Conservation (phyloP, 1,284 basidiomycete species). For the Takashimella tepidaria region DNA sequence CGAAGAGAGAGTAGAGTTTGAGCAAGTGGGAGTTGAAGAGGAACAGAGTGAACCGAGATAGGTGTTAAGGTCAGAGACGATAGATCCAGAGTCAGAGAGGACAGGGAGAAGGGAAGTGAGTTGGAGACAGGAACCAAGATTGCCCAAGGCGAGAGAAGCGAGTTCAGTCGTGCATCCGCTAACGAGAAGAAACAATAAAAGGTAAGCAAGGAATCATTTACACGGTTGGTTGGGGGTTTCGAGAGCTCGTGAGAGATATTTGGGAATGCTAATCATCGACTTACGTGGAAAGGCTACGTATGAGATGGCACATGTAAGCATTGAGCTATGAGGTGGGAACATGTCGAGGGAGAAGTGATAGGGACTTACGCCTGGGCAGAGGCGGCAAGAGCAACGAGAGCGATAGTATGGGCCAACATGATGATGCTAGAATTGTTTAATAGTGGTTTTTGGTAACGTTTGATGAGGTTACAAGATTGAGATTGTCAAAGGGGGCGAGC, state of each 20-base stretch:
- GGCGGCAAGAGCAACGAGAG: not conserved
- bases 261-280: not conserved
- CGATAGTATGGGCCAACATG: not conserved
- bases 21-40: slow-evolving; percentile 31
- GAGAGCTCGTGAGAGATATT: not conserved
- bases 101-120: slow-evolving; percentile 29
- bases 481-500: too few species aligned
- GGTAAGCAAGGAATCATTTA: too few species aligned
- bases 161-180: slow-evolving; percentile 30
- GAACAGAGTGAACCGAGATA: slow-evolving; percentile 38
- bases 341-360: not conserved
- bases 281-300: slow-evolving; percentile 11
- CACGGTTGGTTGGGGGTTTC: too few species aligned
- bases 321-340: not conserved
- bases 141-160: slow-evolving; percentile 24
- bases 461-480: too few species aligned
- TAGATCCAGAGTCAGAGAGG: slow-evolving; percentile 20
- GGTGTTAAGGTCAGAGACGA: slow-evolving; percentile 29
- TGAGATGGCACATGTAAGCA: not conserved
- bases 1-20: slow-evolving; percentile 32
- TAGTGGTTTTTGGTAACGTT: too few species aligned
- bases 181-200: too few species aligned
- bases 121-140: slow-evolving; percentile 32
- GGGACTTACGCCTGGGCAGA: not conserved
- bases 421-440: too few species aligned